These are phyloP conservation scores for Athelia sp. DNA, from an alignment of 1,284 basidiomycete genomes.

Conservation along the genomic window DNA sequence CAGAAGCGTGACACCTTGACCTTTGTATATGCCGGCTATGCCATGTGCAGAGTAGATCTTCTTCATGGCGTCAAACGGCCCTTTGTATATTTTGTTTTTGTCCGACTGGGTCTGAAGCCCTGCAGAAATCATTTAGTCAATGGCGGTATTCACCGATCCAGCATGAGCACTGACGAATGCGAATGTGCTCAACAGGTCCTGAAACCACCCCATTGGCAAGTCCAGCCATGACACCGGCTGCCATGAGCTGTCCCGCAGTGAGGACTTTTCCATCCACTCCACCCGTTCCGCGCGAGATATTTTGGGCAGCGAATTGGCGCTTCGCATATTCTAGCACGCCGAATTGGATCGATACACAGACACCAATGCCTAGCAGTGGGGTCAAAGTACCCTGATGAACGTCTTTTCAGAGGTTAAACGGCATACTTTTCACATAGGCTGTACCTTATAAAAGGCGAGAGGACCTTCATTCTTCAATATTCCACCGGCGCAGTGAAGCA, in stretches of 20 bases:
- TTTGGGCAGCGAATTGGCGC: constrained; percentile 70
- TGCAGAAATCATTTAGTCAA: constrained; percentile 22
- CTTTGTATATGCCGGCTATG: constrained; percentile 86
- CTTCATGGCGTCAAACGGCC: constrained; percentile 80
- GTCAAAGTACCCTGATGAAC: constrained; percentile 81
- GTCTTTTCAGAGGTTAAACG: constrained; percentile 6
- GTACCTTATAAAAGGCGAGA: constrained; percentile 92
- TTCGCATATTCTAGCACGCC: constrained; percentile 89
- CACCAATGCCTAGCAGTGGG: constrained; percentile 90
- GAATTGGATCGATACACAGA: constrained; percentile 97
- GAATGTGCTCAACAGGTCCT: constrained; percentile 95
- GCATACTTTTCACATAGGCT: constrained; percentile 5
- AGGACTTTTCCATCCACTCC: constrained; percentile 57
- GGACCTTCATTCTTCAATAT: constrained; percentile 92
- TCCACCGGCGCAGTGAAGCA: constrained; percentile 84
- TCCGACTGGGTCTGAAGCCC: constrained; percentile 87
- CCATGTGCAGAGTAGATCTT: constrained; percentile 77
- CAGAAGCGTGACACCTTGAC: constrained; percentile 84
- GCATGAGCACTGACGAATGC: constrained; percentile 70
- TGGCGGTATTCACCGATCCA: not conserved
- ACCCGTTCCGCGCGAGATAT: constrained; percentile 48
- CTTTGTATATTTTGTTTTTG: constrained; percentile 68
- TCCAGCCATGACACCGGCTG: constrained; percentile 81
- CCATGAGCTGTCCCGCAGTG: constrained; percentile 63
- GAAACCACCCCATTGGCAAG: constrained; percentile 91